Evolutionary conservation across 305 asterid genomes (phyloP), one percentile per base, ranked within the genome.

Genomic region (Fraxinus xanthoxyloides): DNA sequence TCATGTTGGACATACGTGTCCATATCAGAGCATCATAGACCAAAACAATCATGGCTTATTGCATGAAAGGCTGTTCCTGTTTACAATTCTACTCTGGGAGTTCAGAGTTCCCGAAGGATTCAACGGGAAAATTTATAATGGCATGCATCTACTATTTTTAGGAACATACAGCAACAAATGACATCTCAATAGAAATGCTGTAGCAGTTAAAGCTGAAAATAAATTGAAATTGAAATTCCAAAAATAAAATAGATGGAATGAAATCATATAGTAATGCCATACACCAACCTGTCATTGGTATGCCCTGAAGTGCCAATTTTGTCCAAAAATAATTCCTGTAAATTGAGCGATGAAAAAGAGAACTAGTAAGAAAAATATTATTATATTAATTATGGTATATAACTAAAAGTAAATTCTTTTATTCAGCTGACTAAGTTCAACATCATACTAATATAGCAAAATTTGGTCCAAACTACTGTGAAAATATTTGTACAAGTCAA

Each of bases 271-370:
- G 48, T 56, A 38, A 46, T 12, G 40, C 36, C 78, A 70, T 26
- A 75, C 48, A 80, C 86, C 86, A 81, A 93, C 97, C 96, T 91
- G 87, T 84, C 89, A 84, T 82, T 85, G 79, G 86, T 87, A 79
- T 78, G 86, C 80, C 84, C 93, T 7, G 86, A 88, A 79, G 85
- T 83, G 61, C 87, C 94, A 85, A 86, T 83, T 87, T 88, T 88
- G 77, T 90, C 88, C 90, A 91, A 72, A 78, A 95, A 86, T 76
- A 95, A 80, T 82, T 92, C 98, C 98, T 95, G 93, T 59, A 73
- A 83, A 81, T 76, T 80, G 77, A 56, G 80, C 75, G 23, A 65
- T 75, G 85, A 84, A 85, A 85, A 74, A 12, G 35, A 12, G n/a
- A 65, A 23, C 72, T 24, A 65, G 73, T 65, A 65, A 65, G 35